Base-by-base conservation (phyloP, 257 asterid species). In the Solanum lignicaule region DNA sequence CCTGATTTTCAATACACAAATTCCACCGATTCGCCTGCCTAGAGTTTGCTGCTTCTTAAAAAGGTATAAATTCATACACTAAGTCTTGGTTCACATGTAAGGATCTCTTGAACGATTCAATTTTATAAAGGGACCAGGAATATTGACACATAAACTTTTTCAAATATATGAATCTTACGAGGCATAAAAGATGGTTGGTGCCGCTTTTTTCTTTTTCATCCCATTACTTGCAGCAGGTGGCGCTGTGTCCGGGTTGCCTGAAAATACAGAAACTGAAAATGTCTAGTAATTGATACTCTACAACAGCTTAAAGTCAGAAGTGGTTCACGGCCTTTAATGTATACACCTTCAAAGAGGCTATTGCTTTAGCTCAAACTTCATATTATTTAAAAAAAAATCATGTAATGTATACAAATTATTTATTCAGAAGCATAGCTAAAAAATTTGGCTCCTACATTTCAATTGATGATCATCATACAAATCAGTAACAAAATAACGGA, bases 161-260 rank as follows among this genome's bases (percentile, higher is more conserved):
- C 23, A 38, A 84, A 60, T n/a, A 88, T 4, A 52, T 36, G 25
- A 65, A 88, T 82, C 99, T 94, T 90, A 97, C 99, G 99, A 87
- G 32, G 99, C 87, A 87, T 97, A 97, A 89, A 91, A 97, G 43
- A 97, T 96, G 29, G 93, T 89, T 2, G 99, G 99, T 6, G 88
- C 94, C 89, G 87, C 65, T 83, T 89, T 89, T 86, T 71, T 95
- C 92, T 93, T 92, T 76, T 90, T 95, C 87, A 86, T 93, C 69
- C 87, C 88, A 89, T 86, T 92, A 65, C 88, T 71, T 83, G 93
- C 85, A 60, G 86, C 84, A 2, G 95, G 90, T 33, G 89, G 90
- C 76, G 91, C 93, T 75, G 87, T 55, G 85, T 71, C 93, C 15
- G 88, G 90, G 87, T 95, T 93, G 79, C 93, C 98, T 93, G 89